phyloP scores from a whole-genome alignment of 495 filamentous ascomycete species.

The Tuber indicum region DNA sequence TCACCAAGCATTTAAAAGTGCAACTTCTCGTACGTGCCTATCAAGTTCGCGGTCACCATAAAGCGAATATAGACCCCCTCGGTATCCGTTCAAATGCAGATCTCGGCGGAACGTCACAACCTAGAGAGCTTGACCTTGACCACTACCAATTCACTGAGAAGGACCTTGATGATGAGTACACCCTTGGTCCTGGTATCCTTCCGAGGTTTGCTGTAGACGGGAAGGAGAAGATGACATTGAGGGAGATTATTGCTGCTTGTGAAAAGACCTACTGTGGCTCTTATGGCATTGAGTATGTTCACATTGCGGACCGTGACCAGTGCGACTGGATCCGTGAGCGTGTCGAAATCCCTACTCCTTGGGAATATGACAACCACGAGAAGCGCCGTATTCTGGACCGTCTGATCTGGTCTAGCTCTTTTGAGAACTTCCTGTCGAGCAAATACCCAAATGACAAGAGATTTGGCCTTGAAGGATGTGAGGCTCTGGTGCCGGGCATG shows the following conservation, averaged over 20 bases:
- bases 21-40: conserved; percentile 94
- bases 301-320: conserved; percentile 93
- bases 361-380: conserved; percentile 93
- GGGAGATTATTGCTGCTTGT: conserved; percentile 88
- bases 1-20: conserved; percentile 96
- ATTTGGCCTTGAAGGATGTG: conserved; percentile 95
- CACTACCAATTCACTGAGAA: conserved; percentile 92
- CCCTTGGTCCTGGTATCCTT: conserved; percentile 87
- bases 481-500: conserved; percentile 95
- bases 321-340: conserved; percentile 97
- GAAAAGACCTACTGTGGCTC: conserved; percentile 95
- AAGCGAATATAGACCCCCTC: conserved; percentile 92
- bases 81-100: conserved; percentile 82
- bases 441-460: conserved; percentile 99
- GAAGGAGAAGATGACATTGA: conserved; percentile 89
- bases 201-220: conserved; percentile 82
- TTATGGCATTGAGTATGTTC: conserved; percentile 96
- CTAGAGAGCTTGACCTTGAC: conserved; percentile 85
- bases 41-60: conserved; percentile 96
- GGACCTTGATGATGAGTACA: conserved; percentile 88
- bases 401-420: conserved; percentile 95
- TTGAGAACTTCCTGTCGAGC: conserved; percentile 85
- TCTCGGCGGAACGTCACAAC: conserved; percentile 68
- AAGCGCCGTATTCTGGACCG: conserved; percentile 96
- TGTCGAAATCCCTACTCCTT: conserved; percentile 85